A percentile compares a stretch with the other conserved stretches of the same genome.
Evolutionary conservation across 805 yeast genomes (phyloP).

Genomic region (Candida tammaniensis): DNA sequence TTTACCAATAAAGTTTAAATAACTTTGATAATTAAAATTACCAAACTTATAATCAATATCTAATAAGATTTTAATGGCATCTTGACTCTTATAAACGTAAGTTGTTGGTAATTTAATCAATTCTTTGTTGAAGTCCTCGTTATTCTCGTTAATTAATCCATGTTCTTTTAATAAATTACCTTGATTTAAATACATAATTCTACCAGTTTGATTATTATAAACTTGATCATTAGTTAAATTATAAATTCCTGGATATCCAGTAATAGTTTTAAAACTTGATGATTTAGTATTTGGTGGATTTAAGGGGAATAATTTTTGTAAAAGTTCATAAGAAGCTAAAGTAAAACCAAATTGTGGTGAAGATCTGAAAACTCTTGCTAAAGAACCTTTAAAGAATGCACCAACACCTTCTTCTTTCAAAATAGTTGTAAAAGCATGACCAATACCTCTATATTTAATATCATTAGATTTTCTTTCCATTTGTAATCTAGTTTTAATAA

Average conservation of each 20-base stretch:
- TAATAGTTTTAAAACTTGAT: conserved; percentile 41
- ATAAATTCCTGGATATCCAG: conserved; percentile 47
- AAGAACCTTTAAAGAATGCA: conserved; percentile 94
- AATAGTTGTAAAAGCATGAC: conserved; percentile 74
- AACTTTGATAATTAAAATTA: conserved; percentile 50
- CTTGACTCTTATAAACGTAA: conserved; percentile 56
- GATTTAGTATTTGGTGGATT: conserved; percentile 46
- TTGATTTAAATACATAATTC: conserved; percentile 36
- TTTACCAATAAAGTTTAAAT: conserved; percentile 29
- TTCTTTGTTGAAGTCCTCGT: conserved; percentile 34
- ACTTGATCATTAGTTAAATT: conserved; percentile 44
- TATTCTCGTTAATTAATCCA: conserved; percentile 27
- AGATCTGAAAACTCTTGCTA: conserved; percentile 90
- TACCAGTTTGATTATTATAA: conserved; percentile 38
- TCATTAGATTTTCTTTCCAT: conserved; percentile 78
- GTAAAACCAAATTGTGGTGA: conserved; percentile 99
- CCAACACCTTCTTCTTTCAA: conserved; percentile 75
- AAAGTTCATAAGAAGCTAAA: conserved; percentile 91
- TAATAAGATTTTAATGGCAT: conserved; percentile 57
- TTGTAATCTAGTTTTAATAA: conserved; percentile 91
- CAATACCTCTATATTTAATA: conserved; percentile 69
- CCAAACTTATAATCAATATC: conserved; percentile 63
- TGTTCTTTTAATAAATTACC: conserved; percentile 32
- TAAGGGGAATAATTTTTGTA: conserved; percentile 76
- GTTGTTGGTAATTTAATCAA: conserved; percentile 41